A percentile compares a stretch with the other conserved stretches of the same genome.
These are phyloP conservation scores for Monilinia laxa DNA, from an alignment of 2,329 filamentous ascomycete species.

Conservation along the genomic window DNA sequence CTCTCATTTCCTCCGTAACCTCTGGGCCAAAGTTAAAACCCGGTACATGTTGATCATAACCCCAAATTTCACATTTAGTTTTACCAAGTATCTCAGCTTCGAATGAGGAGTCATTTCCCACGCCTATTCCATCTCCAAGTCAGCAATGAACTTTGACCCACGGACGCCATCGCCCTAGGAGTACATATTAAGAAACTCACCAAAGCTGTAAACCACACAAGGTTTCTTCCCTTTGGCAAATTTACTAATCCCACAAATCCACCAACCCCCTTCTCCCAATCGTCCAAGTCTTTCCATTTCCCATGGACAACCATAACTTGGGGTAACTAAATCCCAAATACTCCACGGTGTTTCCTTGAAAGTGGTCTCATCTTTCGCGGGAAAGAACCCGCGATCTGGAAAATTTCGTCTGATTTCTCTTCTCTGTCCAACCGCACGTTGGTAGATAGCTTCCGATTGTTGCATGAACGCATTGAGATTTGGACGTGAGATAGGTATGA, in stretches of 20 bases:
- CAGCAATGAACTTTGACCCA: background rate
- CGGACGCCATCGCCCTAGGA: too few species aligned
- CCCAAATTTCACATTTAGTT: constrained; percentile 44
- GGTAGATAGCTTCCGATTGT: constrained; percentile 12
- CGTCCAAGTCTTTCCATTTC: constrained; percentile 45
- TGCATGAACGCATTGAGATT: constrained; percentile 16
- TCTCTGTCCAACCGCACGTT: constrained; percentile 6
- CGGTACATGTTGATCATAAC: constrained; percentile 42
- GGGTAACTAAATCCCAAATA: constrained; percentile 46
- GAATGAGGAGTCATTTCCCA: constrained; percentile 23
- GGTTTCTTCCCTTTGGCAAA: constrained; percentile 36
- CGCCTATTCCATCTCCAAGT: background rate
- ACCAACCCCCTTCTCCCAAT: constrained; percentile 46
- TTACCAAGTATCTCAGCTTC: constrained; percentile 44
- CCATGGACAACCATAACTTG: constrained; percentile 45
- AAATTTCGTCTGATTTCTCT: constrained; percentile 9
- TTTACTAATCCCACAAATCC: constrained; percentile 45
- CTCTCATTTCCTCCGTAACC: constrained; percentile 31
- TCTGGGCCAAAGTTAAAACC: constrained; percentile 38
- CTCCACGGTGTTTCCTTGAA: constrained; percentile 40
- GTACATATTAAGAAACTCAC: background rate
- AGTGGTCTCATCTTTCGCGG: constrained; percentile 29
- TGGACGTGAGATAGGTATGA: constrained; percentile 21
- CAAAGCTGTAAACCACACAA: constrained; percentile 23
- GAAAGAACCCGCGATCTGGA: constrained; percentile 27